phyloP scores from a whole-genome alignment of 495 filamentous ascomycete species.

The Zalerion maritima region DNA sequence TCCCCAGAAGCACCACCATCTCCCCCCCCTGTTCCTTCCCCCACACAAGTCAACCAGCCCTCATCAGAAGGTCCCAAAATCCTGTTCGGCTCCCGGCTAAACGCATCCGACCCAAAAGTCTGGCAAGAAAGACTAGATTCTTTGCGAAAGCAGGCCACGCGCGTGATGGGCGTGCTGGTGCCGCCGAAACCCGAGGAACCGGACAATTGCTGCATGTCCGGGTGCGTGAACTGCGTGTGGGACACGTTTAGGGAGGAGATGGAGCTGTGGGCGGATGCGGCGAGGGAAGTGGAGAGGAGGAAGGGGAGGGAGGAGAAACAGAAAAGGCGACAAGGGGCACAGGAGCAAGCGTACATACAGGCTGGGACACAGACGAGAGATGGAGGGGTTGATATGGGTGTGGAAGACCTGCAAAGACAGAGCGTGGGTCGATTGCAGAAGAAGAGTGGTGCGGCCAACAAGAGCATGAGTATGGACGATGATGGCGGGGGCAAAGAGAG shows the following conservation, averaged over 20 bases:
- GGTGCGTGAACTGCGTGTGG: constrained; percentile 97
- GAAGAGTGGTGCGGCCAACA: no score
- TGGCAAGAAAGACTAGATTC: constrained; percentile 45
- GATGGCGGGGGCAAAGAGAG: constrained; percentile 62
- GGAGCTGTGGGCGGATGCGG: constrained; percentile 64
- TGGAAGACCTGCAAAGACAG: background rate
- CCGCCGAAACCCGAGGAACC: constrained; percentile 78
- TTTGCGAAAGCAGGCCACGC: constrained; percentile 34
- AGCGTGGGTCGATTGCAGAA: no score
- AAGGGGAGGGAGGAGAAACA: constrained; percentile 26
- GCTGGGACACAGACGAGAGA: no score
- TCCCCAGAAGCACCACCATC: constrained; percentile 16
- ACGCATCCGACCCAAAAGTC: constrained; percentile 47
- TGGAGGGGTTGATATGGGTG: constrained; percentile 11
- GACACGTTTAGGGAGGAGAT: constrained; percentile 79
- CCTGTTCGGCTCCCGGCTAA: constrained; percentile 63
- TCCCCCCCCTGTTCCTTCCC: constrained; percentile 8
- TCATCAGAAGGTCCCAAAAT: constrained; percentile 45
- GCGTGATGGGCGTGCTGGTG: constrained; percentile 65
- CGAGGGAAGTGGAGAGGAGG: constrained; percentile 36
- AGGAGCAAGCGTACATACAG: constrained; percentile 10
- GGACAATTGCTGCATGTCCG: constrained; percentile 98
- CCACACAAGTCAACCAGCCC: constrained; percentile 15
- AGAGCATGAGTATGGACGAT: constrained; percentile 59
- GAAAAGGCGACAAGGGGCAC: constrained; percentile 13